These are phyloP conservation scores for Aristolochia fimbriata DNA, from an alignment of 164 flowering plant species.

Conservation along the genomic window DNA sequence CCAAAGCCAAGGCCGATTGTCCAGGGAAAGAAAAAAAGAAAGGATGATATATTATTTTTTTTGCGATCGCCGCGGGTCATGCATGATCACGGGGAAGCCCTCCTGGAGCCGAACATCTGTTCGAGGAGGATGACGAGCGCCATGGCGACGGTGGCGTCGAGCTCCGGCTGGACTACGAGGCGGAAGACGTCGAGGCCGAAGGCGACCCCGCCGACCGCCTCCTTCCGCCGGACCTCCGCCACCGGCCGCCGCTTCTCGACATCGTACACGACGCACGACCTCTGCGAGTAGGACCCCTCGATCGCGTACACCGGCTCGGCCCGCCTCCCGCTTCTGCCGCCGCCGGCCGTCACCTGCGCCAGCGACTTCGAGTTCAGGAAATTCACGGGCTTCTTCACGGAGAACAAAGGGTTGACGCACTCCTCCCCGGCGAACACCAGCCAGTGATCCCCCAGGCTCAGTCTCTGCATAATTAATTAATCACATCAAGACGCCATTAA, in stretches of 20 bases:
- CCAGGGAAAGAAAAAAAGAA: not conserved
- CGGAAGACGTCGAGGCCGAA: slow-evolving; percentile 66
- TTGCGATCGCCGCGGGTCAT: too few species aligned
- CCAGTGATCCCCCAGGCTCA: slow-evolving; percentile 58
- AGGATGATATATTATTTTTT: not conserved
- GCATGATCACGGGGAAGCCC: slow-evolving; percentile 2
- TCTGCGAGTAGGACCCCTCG: slow-evolving; percentile 56
- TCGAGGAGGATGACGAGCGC: slow-evolving; percentile 64
- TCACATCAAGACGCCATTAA: not conserved
- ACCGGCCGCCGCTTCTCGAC: slow-evolving; percentile 25
- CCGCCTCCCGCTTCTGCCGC: slow-evolving; percentile 9
- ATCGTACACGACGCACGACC: slow-evolving; percentile 55
- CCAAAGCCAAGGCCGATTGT: not conserved
- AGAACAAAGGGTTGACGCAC: slow-evolving; percentile 25
- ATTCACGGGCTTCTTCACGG: slow-evolving; percentile 36
- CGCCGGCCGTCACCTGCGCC: slow-evolving; percentile 26
- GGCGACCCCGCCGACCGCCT: slow-evolving; percentile 38
- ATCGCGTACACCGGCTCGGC: not conserved
- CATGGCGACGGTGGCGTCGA: slow-evolving; percentile 56
- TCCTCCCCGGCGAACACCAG: slow-evolving; percentile 54
- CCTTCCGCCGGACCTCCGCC: slow-evolving; percentile 64
- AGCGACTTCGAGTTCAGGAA: slow-evolving; percentile 28
- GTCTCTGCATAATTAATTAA: slow-evolving; percentile 36
- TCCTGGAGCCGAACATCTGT: slow-evolving; percentile 55
- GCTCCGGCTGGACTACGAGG: slow-evolving; percentile 41